A percentile compares a stretch with the other conserved stretches of the same genome.
phyloP scores from a whole-genome alignment of 2,329 filamentous ascomycete genomes.

The Fusarium buxicola region DNA sequence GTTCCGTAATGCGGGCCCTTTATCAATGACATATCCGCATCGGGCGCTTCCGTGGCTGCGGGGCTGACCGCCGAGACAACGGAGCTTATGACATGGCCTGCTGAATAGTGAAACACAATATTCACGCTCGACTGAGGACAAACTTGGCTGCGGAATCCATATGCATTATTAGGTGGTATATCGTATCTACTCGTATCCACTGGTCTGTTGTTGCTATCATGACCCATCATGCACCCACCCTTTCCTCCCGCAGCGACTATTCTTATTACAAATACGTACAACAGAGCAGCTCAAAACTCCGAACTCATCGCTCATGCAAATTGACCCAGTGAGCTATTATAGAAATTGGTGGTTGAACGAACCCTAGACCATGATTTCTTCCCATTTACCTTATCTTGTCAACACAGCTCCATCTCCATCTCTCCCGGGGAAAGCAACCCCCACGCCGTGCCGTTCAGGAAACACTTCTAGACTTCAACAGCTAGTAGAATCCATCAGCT shows the following conservation, averaged over 20 bases:
- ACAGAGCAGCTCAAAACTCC: slow-evolving; percentile 42
- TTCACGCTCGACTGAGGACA: not conserved
- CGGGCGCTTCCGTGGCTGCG: slow-evolving; percentile 41
- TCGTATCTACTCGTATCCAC: slow-evolving; percentile 35
- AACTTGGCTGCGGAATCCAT: not conserved
- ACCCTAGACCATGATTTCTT: slow-evolving; percentile 22
- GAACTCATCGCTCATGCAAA: slow-evolving; percentile 42
- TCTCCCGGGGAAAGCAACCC: not conserved
- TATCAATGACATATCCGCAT: slow-evolving; percentile 41
- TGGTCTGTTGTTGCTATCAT: slow-evolving; percentile 39
- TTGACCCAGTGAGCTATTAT: slow-evolving; percentile 29
- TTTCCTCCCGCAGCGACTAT: slow-evolving; percentile 26
- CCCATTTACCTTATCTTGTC: slow-evolving; percentile 21
- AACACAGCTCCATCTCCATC: not conserved
- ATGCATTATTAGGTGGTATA: slow-evolving; percentile 40
- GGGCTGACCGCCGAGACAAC: slow-evolving; percentile 39
- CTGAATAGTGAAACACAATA: no score
- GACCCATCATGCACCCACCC: slow-evolving; percentile 35
- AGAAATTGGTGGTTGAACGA: slow-evolving; percentile 35
- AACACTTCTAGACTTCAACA: not conserved
- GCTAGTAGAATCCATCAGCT: slow-evolving; percentile 49
- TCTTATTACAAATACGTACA: slow-evolving; percentile 38
- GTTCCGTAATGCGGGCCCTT: slow-evolving; percentile 32
- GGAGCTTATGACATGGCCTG: slow-evolving; percentile 16
- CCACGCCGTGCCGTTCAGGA: not conserved